These are phyloP conservation scores for Claviceps pusilla DNA, from an alignment of 2,329 filamentous ascomycete genomes.

Conservation along the genomic window DNA sequence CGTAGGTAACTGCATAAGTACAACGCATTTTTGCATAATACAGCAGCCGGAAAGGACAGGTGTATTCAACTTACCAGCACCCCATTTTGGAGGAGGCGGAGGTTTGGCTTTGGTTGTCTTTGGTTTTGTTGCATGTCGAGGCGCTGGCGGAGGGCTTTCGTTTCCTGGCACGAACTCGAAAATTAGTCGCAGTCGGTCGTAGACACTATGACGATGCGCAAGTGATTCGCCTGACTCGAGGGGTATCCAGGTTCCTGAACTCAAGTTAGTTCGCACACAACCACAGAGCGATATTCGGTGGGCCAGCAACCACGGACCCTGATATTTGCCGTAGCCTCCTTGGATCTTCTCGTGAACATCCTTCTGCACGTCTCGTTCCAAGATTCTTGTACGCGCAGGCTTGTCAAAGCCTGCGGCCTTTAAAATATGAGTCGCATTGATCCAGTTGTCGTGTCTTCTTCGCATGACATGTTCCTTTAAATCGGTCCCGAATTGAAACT, in stretches of 20 bases:
- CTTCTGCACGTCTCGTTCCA: constrained; percentile 94
- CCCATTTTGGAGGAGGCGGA: constrained; percentile 42
- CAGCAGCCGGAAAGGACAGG: background rate
- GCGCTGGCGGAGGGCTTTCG: constrained; percentile 80
- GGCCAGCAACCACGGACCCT: constrained; percentile 40
- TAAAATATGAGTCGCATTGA: constrained; percentile 98
- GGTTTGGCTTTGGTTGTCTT: constrained; percentile 47
- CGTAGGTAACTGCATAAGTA: constrained; percentile 2
- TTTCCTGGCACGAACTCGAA: constrained; percentile 80
- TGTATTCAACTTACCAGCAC: constrained; percentile 8
- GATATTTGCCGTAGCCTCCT: constrained; percentile 96
- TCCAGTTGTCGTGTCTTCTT: constrained; percentile 83
- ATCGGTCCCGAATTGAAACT: constrained; percentile 73
- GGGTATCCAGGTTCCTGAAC: constrained; percentile 83
- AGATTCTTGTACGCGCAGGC: constrained; percentile 80
- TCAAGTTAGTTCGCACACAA: constrained; percentile 2
- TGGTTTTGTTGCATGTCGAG: constrained; percentile 79
- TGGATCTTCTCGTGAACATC: constrained; percentile 96
- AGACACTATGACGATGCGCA: constrained; percentile 73
- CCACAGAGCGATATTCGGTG: background rate
- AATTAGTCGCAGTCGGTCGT: constrained; percentile 69
- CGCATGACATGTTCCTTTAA: constrained; percentile 86
- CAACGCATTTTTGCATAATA: background rate
- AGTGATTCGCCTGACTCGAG: constrained; percentile 66
- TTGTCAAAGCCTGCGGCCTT: constrained; percentile 97